Base-by-base conservation (phyloP, 768 basidiomycete species). In the Russula sp. region DNA sequence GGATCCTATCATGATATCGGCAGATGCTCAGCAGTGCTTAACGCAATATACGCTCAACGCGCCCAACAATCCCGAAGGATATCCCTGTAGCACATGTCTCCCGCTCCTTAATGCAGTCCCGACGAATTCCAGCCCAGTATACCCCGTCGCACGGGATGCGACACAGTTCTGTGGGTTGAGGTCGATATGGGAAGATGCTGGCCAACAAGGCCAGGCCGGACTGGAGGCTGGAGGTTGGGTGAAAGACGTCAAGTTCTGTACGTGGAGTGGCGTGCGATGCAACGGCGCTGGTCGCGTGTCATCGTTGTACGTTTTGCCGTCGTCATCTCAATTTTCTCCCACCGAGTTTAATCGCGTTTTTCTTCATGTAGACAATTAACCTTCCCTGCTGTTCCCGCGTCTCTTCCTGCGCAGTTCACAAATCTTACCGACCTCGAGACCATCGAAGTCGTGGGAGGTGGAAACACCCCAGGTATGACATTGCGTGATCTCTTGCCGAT, bases 121-220 rank as follows among this genome's bases (percentile, higher is more conserved):
- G 5, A 18, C 59, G 24, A 69, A 54, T 48, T 50, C 42, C 18
- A 72, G 64, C 32, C 70, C 76, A n/a, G 74, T 73, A 50, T 66
- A 70, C 61, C 67, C 73, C 9, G 72, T 73, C 28, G 75, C 78
- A 56, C 53, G 73, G 22, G 75, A 77, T 36, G 78, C 77, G 5
- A 58, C 79, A 1, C 81, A 83, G 66, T 83, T 83, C 64, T 83
- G 81, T 62, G 74, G 81, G 14, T 73, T 83, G 36, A 73, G 78
- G 7, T 73, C 79, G 13, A 68, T 83, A 65, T 81, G 78, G 67
- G 77, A 78, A 56, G 74, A 73, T 2, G 70, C 79, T 11, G 70
- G 74, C 18, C 65, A 71, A 18, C 70, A 73, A 57, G 79, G 77
- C 1, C 80, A 80, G 69, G 68, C 74, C 1, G 72, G 69, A 0